Evolutionary conservation across 768 basidiomycete genomes (phyloP).

Genomic region (Auricularia cornea): DNA sequence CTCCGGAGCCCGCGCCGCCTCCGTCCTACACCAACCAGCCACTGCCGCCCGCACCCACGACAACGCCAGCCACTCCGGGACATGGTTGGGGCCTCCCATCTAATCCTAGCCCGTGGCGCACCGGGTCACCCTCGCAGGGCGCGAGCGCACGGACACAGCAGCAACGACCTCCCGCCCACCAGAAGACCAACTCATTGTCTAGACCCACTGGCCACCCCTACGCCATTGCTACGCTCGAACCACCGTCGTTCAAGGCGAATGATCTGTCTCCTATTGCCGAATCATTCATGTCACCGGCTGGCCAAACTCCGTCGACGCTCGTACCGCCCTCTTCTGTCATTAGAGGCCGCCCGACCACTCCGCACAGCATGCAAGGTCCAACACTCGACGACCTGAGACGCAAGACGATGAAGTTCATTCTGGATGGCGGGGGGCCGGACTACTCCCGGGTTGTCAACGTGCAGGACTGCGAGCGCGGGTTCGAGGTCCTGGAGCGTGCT

Average conservation of each 20-base stretch:
- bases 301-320: slow-evolving; percentile 3
- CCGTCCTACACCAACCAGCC: slow-evolving; percentile 28
- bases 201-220: background rate
- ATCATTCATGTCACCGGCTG: slow-evolving; percentile 32
- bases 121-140: background rate
- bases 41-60: slow-evolving; percentile 28
- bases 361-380: slow-evolving; percentile 35
- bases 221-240: slow-evolving; percentile 22
- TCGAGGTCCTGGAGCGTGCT: slow-evolving; percentile 82
- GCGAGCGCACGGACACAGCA: background rate
- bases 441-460: slow-evolving; percentile 68
- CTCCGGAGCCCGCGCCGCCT: slow-evolving; percentile 39
- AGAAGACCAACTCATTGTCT: slow-evolving; percentile 5
- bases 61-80: slow-evolving; percentile 33
- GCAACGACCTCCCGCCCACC: slow-evolving; percentile 6
- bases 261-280: slow-evolving; percentile 61
- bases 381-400: slow-evolving; percentile 72
- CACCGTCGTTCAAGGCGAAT: slow-evolving; percentile 2
- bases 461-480: slow-evolving; percentile 67
- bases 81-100: slow-evolving; percentile 26
- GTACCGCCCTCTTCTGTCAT: slow-evolving; percentile 28
- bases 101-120: background rate
- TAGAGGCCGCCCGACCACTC: slow-evolving; percentile 29
- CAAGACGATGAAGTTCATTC: slow-evolving; percentile 80
- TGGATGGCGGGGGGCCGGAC: slow-evolving; percentile 70